Evolutionary conservation across 23 red algal genomes (phyloP).

Genomic region (Gracilaria vermiculophylla): DNA sequence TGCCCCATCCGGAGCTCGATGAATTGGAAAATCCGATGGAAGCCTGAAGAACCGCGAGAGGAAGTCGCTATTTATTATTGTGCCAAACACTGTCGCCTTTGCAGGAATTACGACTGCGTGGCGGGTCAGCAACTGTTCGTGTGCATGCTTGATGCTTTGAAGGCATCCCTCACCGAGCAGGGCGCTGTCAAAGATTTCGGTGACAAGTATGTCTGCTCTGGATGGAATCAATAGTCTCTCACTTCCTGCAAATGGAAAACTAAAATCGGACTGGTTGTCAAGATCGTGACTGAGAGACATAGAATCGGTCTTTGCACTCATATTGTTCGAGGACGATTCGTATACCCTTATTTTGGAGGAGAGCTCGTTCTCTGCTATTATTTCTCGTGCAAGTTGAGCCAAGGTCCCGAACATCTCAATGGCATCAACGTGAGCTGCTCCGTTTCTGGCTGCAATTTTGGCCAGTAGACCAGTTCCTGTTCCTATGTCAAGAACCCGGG

Average conservation of each 20-base stretch:
- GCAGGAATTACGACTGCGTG: constrained; percentile 36
- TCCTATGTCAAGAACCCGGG: constrained; percentile 61
- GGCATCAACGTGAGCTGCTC: constrained; percentile 63
- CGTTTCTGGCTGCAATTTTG: constrained; percentile 49
- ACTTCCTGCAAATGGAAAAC: background rate
- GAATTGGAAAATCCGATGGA: constrained; percentile 25
- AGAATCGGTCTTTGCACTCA: background rate
- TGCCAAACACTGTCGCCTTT: constrained; percentile 24
- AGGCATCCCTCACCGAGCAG: constrained; percentile 51
- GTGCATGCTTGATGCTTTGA: constrained; percentile 33
- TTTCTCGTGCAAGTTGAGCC: constrained; percentile 25
- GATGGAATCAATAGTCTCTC: background rate
- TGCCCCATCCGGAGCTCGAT: constrained; percentile 11
- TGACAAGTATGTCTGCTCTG: constrained; percentile 45
- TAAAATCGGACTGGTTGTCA: background rate
- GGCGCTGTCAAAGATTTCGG: constrained; percentile 66
- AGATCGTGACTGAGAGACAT: background rate
- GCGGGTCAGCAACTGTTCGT: background rate
- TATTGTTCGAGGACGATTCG: constrained; percentile 25
- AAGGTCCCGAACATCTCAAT: constrained; percentile 65
- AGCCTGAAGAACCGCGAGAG: constrained; percentile 35
- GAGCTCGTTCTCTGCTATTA: constrained; percentile 39
- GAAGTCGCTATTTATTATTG: constrained; percentile 13
- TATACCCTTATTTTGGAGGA: constrained; percentile 33
- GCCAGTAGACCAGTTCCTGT: constrained; percentile 63